phyloP scores from a whole-genome alignment of 2,329 filamentous ascomycete species.

The Fusarium sp. region DNA sequence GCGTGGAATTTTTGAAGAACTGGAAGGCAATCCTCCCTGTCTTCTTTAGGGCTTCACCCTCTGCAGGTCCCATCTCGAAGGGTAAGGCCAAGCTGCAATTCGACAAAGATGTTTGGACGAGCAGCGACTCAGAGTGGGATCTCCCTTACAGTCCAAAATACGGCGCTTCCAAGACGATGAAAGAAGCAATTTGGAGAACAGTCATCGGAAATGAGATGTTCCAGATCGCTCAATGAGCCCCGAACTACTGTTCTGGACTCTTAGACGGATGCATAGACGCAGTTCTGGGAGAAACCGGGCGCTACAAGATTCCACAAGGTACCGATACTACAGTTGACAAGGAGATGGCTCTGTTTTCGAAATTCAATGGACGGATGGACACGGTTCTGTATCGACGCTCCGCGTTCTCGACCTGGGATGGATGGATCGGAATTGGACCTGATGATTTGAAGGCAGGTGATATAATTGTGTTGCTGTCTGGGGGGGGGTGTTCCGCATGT shows the following conservation, averaged over 20 bases:
- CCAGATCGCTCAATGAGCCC: neutral
- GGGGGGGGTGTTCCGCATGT: neutral
- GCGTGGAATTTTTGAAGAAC: neutral
- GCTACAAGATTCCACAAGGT: neutral
- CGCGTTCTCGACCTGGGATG: neutral
- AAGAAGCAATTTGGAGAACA: slow-evolving; percentile 3
- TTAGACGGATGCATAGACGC: slow-evolving; percentile 1
- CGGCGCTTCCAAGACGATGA: neutral
- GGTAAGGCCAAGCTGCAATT: neutral
- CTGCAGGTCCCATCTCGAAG: neutral
- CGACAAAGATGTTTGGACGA: neutral
- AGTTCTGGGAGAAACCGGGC: neutral
- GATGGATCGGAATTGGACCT: slow-evolving; percentile 4
- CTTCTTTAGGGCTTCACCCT: neutral
- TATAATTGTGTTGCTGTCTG: neutral
- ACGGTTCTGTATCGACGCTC: neutral
- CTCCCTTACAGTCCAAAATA: neutral
- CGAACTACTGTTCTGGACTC: neutral
- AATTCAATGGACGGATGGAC: neutral
- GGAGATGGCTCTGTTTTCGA: neutral
- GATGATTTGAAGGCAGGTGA: neutral
- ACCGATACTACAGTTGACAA: neutral
- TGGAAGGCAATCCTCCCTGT: neutral
- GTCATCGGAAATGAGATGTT: neutral
- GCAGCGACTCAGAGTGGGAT: neutral